phyloP scores from a whole-genome alignment of 768 basidiomycete species.

The Lactifluus echinatus region DNA sequence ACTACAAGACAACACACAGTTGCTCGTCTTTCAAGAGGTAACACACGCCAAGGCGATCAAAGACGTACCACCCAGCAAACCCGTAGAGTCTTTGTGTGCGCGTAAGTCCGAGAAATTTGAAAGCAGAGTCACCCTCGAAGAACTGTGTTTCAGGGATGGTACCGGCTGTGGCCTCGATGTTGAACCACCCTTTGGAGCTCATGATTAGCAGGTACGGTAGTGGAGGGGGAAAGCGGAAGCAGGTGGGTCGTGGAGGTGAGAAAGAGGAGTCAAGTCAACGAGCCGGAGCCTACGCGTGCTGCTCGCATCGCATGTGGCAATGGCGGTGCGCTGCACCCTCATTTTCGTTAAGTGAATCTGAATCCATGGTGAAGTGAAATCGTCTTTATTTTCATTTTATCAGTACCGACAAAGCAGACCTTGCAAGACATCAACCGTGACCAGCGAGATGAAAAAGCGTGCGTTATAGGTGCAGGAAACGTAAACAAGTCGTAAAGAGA shows the following conservation, averaged over 20 bases:
- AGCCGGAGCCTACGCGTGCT: too few species aligned
- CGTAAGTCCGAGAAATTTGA: conserved; percentile 69
- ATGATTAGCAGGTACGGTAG: conserved; percentile 30
- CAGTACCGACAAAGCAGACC: background rate
- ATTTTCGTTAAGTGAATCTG: too few species aligned
- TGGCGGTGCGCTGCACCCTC: too few species aligned
- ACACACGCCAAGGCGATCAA: background rate
- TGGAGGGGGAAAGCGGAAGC: background rate
- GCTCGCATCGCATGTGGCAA: too few species aligned
- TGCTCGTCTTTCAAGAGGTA: background rate
- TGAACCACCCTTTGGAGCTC: conserved; percentile 72
- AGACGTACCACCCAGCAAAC: conserved; percentile 68
- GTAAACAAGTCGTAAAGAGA: conserved; percentile 9
- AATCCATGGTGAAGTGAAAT: too few species aligned
- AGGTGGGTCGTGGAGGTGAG: background rate
- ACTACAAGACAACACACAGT: conserved; percentile 35
- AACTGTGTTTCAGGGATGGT: conserved; percentile 69
- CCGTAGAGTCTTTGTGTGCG: conserved; percentile 79
- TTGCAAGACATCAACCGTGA: conserved; percentile 14
- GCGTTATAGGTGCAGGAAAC: conserved; percentile 3
- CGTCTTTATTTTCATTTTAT: background rate
- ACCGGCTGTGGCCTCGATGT: conserved; percentile 59
- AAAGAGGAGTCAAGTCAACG: too few species aligned
- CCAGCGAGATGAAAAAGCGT: conserved; percentile 14
- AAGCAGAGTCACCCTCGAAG: conserved; percentile 87